Evolutionary conservation across 495 filamentous ascomycete species (phyloP).

Genomic region (Platismatia glauca): DNA sequence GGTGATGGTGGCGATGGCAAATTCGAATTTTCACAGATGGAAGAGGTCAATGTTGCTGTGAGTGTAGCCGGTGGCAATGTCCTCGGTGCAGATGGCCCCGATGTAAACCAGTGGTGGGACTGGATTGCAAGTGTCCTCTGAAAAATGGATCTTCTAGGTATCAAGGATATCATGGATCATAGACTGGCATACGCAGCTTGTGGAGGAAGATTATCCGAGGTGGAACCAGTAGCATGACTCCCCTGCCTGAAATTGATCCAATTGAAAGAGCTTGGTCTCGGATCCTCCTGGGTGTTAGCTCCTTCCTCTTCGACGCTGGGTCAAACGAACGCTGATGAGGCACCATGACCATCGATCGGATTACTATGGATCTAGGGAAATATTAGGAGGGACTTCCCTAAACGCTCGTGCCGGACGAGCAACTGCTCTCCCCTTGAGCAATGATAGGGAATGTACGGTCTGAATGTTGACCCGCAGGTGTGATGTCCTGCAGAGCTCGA

Average conservation of each 20-base stretch:
- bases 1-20: conserved; percentile 65
- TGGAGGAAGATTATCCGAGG: not conserved
- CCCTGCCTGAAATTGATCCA: not conserved
- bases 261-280: not conserved
- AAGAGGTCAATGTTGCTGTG: conserved; percentile 71
- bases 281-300: not conserved
- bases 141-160: conserved; percentile 14
- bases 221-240: not conserved
- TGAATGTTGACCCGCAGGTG: not conserved
- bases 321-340: not conserved
- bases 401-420: not conserved
- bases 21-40: conserved; percentile 74
- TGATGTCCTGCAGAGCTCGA: not conserved
- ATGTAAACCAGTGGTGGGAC: conserved; percentile 73
- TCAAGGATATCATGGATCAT: not conserved
- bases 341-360: not conserved
- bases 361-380: not conserved
- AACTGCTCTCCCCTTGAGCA: not conserved
- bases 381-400: not conserved
- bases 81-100: conserved; percentile 55
- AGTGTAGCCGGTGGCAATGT: conserved; percentile 74
- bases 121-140: conserved; percentile 66
- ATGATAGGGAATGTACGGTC: not conserved
- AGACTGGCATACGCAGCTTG: not conserved
- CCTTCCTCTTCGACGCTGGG: not conserved